Evolutionary conservation across 2,329 filamentous ascomycete species (phyloP).

Genomic region (Trichoderma sp.): DNA sequence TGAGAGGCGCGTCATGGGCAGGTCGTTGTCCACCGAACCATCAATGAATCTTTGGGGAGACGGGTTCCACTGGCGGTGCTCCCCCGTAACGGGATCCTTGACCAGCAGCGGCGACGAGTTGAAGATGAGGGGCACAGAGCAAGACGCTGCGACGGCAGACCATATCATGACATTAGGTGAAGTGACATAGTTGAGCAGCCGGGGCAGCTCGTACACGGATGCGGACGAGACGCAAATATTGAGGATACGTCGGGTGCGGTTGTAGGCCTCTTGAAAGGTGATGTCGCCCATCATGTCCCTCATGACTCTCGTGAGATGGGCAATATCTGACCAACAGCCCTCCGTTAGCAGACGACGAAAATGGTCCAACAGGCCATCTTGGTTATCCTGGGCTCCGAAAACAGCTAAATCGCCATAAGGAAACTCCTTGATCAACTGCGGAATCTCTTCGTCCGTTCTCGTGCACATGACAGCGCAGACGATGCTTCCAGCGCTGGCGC

Average conservation of each 20-base stretch:
- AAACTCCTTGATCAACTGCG: constrained; percentile 64
- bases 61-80: constrained; percentile 79
- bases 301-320: constrained; percentile 79
- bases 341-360: constrained; percentile 72
- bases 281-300: constrained; percentile 76
- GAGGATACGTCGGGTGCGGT: constrained; percentile 84
- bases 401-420: constrained; percentile 78
- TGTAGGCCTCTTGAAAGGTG: constrained; percentile 94
- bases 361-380: constrained; percentile 65
- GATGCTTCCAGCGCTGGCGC: constrained; percentile 83
- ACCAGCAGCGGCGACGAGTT: constrained; percentile 73
- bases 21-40: constrained; percentile 89
- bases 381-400: constrained; percentile 61
- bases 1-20: constrained; percentile 83
- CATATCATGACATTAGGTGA: constrained; percentile 93
- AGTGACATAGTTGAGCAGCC: constrained; percentile 87
- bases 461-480: constrained; percentile 78
- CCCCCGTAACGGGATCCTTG: constrained; percentile 78
- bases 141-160: constrained; percentile 95
- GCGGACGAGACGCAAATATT: constrained; percentile 93
- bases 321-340: constrained; percentile 81
- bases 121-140: constrained; percentile 86
- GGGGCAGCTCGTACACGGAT: constrained; percentile 80
- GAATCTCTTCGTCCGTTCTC: constrained; percentile 74
- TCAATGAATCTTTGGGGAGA: constrained; percentile 86